Conservation (phyloP, 495 filamentous ascomycete species). For the Penicillium chermesinum region DNA sequence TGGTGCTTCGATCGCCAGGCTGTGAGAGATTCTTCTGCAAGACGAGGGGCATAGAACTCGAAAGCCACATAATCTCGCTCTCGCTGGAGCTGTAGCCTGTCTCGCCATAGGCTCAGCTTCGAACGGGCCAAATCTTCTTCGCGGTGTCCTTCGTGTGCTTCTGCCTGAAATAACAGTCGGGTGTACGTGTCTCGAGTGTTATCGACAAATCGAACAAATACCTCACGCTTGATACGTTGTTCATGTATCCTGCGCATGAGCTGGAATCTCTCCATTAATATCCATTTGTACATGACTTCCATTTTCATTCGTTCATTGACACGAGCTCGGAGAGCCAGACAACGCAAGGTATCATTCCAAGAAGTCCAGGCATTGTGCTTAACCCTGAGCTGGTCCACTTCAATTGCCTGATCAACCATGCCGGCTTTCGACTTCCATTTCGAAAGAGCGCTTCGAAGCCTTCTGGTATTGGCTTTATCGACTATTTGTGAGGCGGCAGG, state of each 20-base stretch:
- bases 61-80: conserved; percentile 47
- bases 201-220: conserved; percentile 38
- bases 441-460: conserved; percentile 44
- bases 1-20: conserved; percentile 43
- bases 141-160: conserved; percentile 30
- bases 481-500: conserved; percentile 44
- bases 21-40: conserved; percentile 44
- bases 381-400: conserved; percentile 48
- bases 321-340: conserved; percentile 44
- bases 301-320: conserved; percentile 56
- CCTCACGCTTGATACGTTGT: conserved; percentile 43
- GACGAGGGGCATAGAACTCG: conserved; percentile 48
- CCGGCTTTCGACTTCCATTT: conserved; percentile 49
- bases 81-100: conserved; percentile 35
- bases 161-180: conserved; percentile 33
- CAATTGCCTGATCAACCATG: conserved; percentile 48
- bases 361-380: conserved; percentile 55
- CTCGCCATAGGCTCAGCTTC: conserved; percentile 41
- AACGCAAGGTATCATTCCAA: conserved; percentile 64
- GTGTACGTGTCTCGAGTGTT: conserved; percentile 37
- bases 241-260: conserved; percentile 51
- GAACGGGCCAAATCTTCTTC: conserved; percentile 29
- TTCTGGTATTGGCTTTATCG: conserved; percentile 42
- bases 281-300: conserved; percentile 60
- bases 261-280: conserved; percentile 49